Evolutionary conservation across 805 yeast species (phyloP), one percentile per base, ranked within the genome.

Genomic region (Wickerhamomyces bovis): DNA sequence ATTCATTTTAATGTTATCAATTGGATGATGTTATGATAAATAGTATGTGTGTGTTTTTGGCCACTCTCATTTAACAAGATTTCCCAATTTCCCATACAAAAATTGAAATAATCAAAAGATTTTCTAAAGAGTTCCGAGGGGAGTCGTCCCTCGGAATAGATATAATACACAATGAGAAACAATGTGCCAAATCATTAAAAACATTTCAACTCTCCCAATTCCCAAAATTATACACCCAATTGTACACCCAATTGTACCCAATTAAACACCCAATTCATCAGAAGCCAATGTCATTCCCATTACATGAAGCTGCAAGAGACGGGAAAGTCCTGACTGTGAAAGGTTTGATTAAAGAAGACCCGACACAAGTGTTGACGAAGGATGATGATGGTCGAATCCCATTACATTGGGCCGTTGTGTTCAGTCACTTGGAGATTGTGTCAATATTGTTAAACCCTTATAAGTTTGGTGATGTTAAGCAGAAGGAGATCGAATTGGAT

Each of bases 321-420:
- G 81, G 81, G 38, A 74, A 85, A 41, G 56, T 69, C 3, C 63
- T 72, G 18, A 67, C 73, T 6, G 87, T 80, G 12, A 71, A 72
- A 49, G 72, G 73, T 2, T 56, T 83, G 2, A 58, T 87, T 1
- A 25, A 52, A 8, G 48, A 56, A 38, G 39, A 76, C 41, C 83
- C 88, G 8, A 67, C 71, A 28, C 58, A 70, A 13, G 75, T 77
- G 0, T 54, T 73, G 3, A 44, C 57, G 15, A 70, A 63, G 49
- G 97, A 90, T 62, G 75, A 72, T 3, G 97, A 89, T 58, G 83
- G 81, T 2, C 73, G 97, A 53, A 80, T 85, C 2, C 85, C 96
- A 2, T 67, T 89, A 42, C 95, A 88, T 62, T 90, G 97, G 97
- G 96, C 97, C 1, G 78, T 83, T 23, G 78, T 95, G 1, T 73